Percentiles rank a stretch among this genome's conserved stretches.
Evolutionary conservation across 2,329 filamentous ascomycete genomes (phyloP).

Genomic region (Cladosporium velox): DNA sequence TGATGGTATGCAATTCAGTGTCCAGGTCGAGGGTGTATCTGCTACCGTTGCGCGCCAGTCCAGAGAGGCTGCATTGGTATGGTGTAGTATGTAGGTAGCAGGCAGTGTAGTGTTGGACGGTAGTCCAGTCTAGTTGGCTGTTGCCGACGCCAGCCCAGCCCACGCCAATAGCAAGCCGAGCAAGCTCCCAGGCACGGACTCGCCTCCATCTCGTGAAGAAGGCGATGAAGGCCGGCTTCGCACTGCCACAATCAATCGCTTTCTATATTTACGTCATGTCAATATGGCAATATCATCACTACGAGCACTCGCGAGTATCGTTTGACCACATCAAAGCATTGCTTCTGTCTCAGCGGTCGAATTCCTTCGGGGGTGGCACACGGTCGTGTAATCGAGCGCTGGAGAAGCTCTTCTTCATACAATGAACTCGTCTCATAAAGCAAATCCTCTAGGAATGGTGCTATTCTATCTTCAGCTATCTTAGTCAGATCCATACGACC

Average conservation of each 20-base stretch:
- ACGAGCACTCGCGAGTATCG: neutral
- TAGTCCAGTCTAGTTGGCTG: neutral
- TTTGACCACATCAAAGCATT: neutral
- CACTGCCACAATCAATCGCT: neutral
- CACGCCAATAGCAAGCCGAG: too few relatives aligned
- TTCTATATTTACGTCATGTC: neutral
- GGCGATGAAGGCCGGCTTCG: neutral
- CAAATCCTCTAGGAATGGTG: too few relatives aligned
- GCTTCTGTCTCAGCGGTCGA: too few relatives aligned
- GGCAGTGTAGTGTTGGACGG: neutral
- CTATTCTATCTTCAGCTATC: too few relatives aligned
- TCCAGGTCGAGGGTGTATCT: neutral
- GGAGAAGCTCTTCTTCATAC: too few relatives aligned
- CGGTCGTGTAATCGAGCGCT: too few relatives aligned
- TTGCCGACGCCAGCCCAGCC: neutral
- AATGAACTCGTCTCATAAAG: too few relatives aligned
- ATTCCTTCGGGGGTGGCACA: too few relatives aligned
- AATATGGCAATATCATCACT: neutral
- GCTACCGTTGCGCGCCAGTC: slow-evolving; percentile 20
- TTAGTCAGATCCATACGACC: too few relatives aligned
- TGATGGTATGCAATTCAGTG: neutral
- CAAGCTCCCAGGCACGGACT: neutral
- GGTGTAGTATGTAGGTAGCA: neutral
- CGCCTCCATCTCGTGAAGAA: neutral
- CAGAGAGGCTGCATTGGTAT: slow-evolving; percentile 18